Base-by-base conservation (phyloP, 2,329 filamentous ascomycete genomes). In the Fusarium piperis region DNA sequence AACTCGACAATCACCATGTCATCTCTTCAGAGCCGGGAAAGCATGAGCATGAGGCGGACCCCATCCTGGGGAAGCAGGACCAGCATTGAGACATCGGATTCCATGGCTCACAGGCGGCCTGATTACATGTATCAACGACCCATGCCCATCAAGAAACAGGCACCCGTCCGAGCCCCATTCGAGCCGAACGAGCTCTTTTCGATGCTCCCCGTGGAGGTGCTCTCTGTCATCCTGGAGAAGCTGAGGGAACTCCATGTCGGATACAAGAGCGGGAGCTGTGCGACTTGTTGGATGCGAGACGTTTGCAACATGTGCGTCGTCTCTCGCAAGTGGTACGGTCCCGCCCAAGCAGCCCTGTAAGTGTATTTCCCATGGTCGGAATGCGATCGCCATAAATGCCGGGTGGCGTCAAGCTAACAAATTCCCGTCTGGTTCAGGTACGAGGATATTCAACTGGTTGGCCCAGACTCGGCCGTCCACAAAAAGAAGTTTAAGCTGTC, bases 231-330 rank as follows among this genome's bases (percentile, higher is more conserved):
- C n/a, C 74, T 91, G 35, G 83, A 83, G 39, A 83, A 86, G 60
- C 79, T 92, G 18, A 87, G 84, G 74, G 80, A 82, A 38, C 76
- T 84, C 15, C 90, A 92, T 74, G 75, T 90, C 13, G 79, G 78
- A 8, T 75, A 79, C 15, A 79, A 80, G 3, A 87, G 84, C 69
- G 79, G 80, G 35, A 90, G 88, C 78, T 91, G 90, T 75, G 85
- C 88, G 16, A 91, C 90, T 18, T 91, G 90, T 77, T 90, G 88
- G 87, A 90, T 90, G 87, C 84, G 90, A 55, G 89, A 92, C 73
- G 79, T 86, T 32, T 87, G 85, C 71, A 85, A 84, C 44, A 77
- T 90, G 41, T 83, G 85, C 12, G 63, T 88, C 12, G 82, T 83
- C 38, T 86, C 85, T 16, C 84, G 83, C 67, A 89, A 86, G 73